A percentile compares a stretch with the other conserved stretches of the same genome.
These are phyloP conservation scores for Nannochloropsis oceanica DNA, from an alignment of 108 stramenopile species.

Conservation along the genomic window DNA sequence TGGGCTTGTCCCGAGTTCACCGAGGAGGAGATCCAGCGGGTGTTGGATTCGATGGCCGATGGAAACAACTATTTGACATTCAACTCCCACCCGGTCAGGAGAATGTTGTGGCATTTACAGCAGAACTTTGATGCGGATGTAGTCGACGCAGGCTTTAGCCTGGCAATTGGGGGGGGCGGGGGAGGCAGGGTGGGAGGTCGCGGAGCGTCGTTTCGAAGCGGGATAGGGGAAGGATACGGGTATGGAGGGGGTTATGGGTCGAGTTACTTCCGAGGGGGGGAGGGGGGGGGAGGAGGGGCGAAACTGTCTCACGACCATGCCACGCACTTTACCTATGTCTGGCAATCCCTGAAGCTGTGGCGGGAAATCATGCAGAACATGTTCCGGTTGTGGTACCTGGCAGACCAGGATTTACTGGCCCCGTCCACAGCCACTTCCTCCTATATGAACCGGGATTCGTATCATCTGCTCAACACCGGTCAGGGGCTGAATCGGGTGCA, in stretches of 20 bases:
- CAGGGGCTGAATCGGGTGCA: constrained; percentile 70
- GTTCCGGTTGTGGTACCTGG: constrained; percentile 51
- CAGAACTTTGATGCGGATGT: constrained; percentile 40
- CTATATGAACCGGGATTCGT: constrained; percentile 20
- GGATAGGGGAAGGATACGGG: background rate
- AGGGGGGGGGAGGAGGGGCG: constrained; percentile 35
- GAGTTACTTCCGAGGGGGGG: background rate
- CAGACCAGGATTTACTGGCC: constrained; percentile 37
- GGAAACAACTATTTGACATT: constrained; percentile 49
- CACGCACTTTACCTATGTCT: constrained; percentile 60
- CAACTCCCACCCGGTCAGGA: constrained; percentile 51
- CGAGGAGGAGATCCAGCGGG: constrained; percentile 40
- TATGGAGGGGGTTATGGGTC: background rate
- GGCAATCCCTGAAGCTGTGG: constrained; percentile 61
- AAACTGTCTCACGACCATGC: constrained; percentile 55
- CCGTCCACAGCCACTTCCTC: background rate
- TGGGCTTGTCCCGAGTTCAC: constrained; percentile 16
- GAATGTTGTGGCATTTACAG: constrained; percentile 45
- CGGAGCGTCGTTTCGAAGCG: background rate
- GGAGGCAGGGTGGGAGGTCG: background rate
- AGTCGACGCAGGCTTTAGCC: background rate
- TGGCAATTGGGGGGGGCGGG: background rate
- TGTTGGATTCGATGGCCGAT: constrained; percentile 54
- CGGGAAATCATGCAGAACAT: constrained; percentile 54
- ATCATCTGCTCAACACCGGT: constrained; percentile 59